Evolutionary conservation across 345 rosid species (phyloP), one percentile per base, ranked within the genome.

Genomic region (Eucalyptus sp.): DNA sequence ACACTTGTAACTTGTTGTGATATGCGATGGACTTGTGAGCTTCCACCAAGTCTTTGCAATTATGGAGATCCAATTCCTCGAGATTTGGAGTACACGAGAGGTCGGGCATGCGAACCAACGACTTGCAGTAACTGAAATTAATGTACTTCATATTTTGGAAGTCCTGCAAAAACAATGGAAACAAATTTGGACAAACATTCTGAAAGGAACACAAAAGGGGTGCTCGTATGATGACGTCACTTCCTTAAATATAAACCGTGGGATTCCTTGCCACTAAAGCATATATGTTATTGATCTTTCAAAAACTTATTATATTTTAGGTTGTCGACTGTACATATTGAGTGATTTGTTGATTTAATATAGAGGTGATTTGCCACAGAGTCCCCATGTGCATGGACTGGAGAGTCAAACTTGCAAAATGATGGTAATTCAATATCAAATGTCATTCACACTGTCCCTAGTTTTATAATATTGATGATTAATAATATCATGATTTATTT

Each of bases 291-390:
- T 56, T 56, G 62, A 22, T 56, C 62, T 10, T 56, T 22, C 62
- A 22, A 56, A 25, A 5, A 24, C 24, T 58, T 58, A 58, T 58
- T 58, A 58, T 10, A 58, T 58, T 58, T 56, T 56, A 4, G 62
- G 25, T 56, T 10, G 12, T 24, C 1, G 0, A 56, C 20, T 2
- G 29, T 56, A 56, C 5, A 56, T 24, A 58, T 22, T 24, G 13
- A 58, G 64, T 1, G 1, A 58, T 58, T 58, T 58, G 64, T 22
- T 10, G 0, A 9, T 58, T 58, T 22, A 22, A 22, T 9, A 11
- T 5, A 58, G 13, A 8, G 13, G 64, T 58, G 13, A 10, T 58
- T 11, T 5, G 29, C 1, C 1, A 7, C 0, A 0, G 13, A 56
- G 7, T 58, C 29, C 13, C 1, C 64, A 2, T 58, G 29, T 58